These are phyloP conservation scores for Fusarium vanettenii DNA, from an alignment of 2,329 filamentous ascomycete genomes.

Conservation along the genomic window DNA sequence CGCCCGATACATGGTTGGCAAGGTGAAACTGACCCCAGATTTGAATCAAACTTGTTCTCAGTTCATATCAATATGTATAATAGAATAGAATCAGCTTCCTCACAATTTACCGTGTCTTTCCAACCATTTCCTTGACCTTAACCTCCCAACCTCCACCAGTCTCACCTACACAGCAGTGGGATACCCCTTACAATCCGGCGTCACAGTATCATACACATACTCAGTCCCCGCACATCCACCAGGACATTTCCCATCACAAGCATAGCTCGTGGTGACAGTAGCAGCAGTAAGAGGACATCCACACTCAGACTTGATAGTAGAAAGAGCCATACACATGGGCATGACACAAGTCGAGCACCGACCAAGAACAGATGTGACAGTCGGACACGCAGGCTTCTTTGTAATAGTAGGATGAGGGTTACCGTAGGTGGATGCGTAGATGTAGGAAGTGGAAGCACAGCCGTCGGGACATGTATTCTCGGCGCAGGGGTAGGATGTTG, in stretches of 20 bases:
- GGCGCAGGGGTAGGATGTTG: slow-evolving; percentile 38
- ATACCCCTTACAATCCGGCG: slow-evolving; percentile 26
- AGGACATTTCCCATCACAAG: slow-evolving; percentile 40
- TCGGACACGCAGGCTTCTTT: slow-evolving; percentile 45
- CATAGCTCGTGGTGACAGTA: slow-evolving; percentile 44
- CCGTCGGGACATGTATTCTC: slow-evolving; percentile 36
- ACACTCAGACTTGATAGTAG: slow-evolving; percentile 47
- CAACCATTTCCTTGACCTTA: not conserved
- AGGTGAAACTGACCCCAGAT: not conserved
- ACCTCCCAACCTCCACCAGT: not conserved
- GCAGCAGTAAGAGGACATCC: slow-evolving; percentile 47
- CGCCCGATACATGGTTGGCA: not conserved
- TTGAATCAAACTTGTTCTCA: not conserved
- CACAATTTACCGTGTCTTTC: not conserved
- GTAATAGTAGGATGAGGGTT: slow-evolving; percentile 12
- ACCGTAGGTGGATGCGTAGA: slow-evolving; percentile 31
- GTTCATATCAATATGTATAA: not conserved
- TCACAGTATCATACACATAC: slow-evolving; percentile 41
- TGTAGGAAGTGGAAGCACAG: slow-evolving; percentile 39
- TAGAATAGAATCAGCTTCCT: not conserved
- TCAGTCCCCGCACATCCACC: slow-evolving; percentile 45
- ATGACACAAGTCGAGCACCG: slow-evolving; percentile 50
- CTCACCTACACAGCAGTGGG: not conserved
- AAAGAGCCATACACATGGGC: slow-evolving; percentile 45
- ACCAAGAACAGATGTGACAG: slow-evolving; percentile 46